Conservation (phyloP, 2,329 filamentous ascomycete genomes). For the Lojkania enalia region DNA sequence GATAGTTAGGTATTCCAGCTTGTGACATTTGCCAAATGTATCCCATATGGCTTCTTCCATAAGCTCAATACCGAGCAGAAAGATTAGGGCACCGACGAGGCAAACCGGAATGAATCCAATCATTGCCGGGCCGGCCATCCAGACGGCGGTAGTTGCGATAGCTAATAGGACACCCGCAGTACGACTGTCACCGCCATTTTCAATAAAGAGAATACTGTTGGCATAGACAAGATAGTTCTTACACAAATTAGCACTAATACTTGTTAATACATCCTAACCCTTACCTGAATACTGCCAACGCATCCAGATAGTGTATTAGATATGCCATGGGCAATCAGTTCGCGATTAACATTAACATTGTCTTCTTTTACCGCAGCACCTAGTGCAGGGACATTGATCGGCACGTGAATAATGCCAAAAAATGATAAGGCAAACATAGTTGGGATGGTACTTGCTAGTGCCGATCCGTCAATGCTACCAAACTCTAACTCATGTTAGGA, state of each 20-base stretch:
- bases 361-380: conserved; percentile 91
- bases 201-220: conserved; percentile 96
- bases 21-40: conserved; percentile 84
- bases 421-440: conserved; percentile 97
- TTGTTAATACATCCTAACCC: too few relatives aligned
- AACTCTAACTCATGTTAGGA: conserved; percentile 62
- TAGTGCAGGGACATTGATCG: conserved; percentile 94
- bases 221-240: conserved; percentile 97
- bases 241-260: too few relatives aligned
- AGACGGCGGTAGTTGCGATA: conserved; percentile 74
- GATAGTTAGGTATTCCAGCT: conserved; percentile 86
- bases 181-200: conserved; percentile 84
- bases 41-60: conserved; percentile 85
- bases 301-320: conserved; percentile 90
- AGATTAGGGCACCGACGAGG: conserved; percentile 95
- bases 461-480: conserved; percentile 77
- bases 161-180: conserved; percentile 86
- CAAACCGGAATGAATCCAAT: conserved; percentile 96
- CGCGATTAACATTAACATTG: conserved; percentile 85
- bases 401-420: conserved; percentile 94
- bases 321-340: conserved; percentile 88
- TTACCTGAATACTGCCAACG: conserved; percentile 76
- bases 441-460: conserved; percentile 80
- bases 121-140: conserved; percentile 82
- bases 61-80: conserved; percentile 90